These are phyloP conservation scores for Penicillium flavigenum DNA, from an alignment of 495 filamentous ascomycete species.

Conservation along the genomic window DNA sequence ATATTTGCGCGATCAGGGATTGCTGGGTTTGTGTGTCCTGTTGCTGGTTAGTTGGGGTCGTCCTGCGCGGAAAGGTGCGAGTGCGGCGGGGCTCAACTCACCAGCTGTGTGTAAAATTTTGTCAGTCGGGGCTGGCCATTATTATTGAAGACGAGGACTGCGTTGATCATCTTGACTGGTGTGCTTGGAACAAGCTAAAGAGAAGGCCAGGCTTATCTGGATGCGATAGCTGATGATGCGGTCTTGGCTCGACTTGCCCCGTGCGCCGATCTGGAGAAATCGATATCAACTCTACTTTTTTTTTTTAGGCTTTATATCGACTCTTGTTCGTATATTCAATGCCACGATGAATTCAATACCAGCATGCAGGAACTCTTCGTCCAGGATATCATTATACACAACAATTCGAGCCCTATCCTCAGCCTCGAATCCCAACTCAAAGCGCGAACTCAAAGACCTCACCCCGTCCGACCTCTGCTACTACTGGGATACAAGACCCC, in stretches of 20 bases:
- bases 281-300: background rate
- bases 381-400: constrained; percentile 12
- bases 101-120: constrained; percentile 98
- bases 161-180: constrained; percentile 86
- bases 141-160: constrained; percentile 98
- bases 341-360: constrained; percentile 5
- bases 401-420: constrained; percentile 14
- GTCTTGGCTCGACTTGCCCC: constrained; percentile 17
- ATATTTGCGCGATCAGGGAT: constrained; percentile 94
- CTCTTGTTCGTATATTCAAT: background rate
- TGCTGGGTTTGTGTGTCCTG: constrained; percentile 96
- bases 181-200: background rate
- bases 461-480: constrained; percentile 42
- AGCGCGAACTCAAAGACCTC: constrained; percentile 36
- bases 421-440: constrained; percentile 26
- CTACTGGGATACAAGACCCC: constrained; percentile 59
- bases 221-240: constrained; percentile 10
- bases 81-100: constrained; percentile 40
- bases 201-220: background rate
- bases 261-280: constrained; percentile 20
- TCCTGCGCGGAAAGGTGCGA: background rate
- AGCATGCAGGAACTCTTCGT: constrained; percentile 3
- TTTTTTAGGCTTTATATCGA: background rate
- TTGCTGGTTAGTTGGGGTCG: constrained; percentile 12
- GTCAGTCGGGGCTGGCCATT: constrained; percentile 93